Evolutionary conservation across 768 basidiomycete genomes (phyloP), one percentile per base, ranked within the genome.

Genomic region (Candolleomyces eurysporus): DNA sequence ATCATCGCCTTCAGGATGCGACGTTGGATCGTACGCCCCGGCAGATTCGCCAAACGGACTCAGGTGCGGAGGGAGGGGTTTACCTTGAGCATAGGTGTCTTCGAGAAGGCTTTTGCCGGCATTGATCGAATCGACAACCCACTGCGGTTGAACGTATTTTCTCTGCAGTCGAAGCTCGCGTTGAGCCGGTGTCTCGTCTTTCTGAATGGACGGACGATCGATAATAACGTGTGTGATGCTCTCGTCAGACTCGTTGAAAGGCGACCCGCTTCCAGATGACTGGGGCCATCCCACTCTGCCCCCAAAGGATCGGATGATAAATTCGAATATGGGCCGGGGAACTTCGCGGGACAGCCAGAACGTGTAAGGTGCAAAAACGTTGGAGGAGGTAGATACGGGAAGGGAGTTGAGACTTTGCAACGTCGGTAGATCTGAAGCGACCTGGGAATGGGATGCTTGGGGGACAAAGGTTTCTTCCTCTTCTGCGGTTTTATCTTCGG

Each of bases 91-190:
- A 71, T 98, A 98, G 30, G 83, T 81, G 62, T 91, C 95, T 67
- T 95, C 92, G 0, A 93, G 82, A 31, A 98, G 81, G 61, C 96
- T 82, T 72, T 84, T 91, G 10, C 89, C 88, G 8, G 86, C 83
- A 72, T 99, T 99, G 71, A 97, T 87, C 72, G 92, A 97, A 72
- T 99, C 97, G 40, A 94, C 92, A 36, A 97, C 84, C 97, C 97
- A 98, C 73, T 98, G 96, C 11, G 97, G 97, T 73, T 98, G 97
- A 17, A 98, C 83, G 72, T 91, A 93, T 70, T 92, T 94, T 68
- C 94, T 83, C 71, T 85, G 84, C 48, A 81, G 75, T 42, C 86
- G 80, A 48, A 82, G 79, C 66, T 88, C 85, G 66, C 83, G 82
- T 65, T 89, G 84, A 57, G 84, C 84, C 16, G 78, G 65, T 0